Conservation (phyloP, 352 stramenopile species). For the Pythium sp. region DNA sequence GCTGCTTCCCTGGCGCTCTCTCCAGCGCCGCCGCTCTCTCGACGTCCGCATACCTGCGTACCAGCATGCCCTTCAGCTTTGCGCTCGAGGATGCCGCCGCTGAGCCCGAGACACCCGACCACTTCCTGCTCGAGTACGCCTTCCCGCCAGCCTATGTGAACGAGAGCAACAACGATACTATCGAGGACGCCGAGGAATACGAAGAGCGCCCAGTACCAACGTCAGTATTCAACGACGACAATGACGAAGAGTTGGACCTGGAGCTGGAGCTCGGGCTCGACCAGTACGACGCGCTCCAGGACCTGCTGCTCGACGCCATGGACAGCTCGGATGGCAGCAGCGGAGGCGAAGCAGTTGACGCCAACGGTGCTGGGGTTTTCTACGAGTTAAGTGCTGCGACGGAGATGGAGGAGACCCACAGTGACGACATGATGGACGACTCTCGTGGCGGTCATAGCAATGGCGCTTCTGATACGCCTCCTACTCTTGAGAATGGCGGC, state of each 20-base stretch:
- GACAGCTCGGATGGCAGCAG: neutral
- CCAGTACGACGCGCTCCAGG: neutral
- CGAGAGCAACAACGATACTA: neutral
- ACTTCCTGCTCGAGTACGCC: constrained; percentile 2
- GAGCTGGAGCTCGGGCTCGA: constrained; percentile 6
- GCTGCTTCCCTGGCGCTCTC: constrained; percentile 17
- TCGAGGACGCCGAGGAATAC: neutral
- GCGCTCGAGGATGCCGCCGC: neutral
- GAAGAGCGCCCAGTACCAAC: neutral
- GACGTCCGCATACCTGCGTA: neutral
- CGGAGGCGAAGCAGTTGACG: neutral
- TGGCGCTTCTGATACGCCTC: neutral
- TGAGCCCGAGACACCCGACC: neutral
- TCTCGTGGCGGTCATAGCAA: neutral
- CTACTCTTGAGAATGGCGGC: neutral
- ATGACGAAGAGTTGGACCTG: neutral
- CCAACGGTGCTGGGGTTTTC: neutral
- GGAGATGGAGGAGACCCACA: neutral
- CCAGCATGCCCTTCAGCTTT: constrained; percentile 4
- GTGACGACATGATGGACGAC: neutral
- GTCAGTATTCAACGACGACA: neutral
- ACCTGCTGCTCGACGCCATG: neutral
- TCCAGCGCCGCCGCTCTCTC: constrained; percentile 15
- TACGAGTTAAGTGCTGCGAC: neutral
- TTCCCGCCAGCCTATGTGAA: neutral